Conservation (phyloP, 768 basidiomycete genomes). For the Suillus americanus region DNA sequence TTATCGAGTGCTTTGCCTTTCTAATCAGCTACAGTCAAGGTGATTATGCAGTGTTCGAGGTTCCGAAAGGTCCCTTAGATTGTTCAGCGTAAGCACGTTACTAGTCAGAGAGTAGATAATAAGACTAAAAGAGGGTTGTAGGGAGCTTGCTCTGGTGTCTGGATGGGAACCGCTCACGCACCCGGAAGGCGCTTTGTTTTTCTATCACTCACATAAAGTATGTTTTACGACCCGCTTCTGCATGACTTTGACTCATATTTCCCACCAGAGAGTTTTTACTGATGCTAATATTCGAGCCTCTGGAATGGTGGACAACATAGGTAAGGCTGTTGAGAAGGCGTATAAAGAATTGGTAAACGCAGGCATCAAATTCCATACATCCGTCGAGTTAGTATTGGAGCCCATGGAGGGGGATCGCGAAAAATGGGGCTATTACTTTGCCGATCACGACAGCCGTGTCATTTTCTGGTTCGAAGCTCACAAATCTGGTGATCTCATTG, state of each 20-base stretch:
- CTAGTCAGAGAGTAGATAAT: background rate
- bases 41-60: background rate
- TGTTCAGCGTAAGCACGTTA: slow-evolving; percentile 1
- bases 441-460: background rate
- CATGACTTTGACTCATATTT: background rate
- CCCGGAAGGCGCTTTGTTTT: background rate
- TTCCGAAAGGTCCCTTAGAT: background rate
- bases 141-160: background rate
- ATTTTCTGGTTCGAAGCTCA: background rate
- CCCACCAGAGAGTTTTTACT: background rate
- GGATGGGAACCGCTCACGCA: background rate
- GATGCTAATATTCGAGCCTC: background rate
- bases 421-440: slow-evolving; percentile 1
- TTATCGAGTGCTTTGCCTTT: background rate
- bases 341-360: background rate
- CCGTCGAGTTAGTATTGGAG: background rate
- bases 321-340: background rate
- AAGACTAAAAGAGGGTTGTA: background rate
- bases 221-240: background rate
- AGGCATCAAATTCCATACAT: background rate
- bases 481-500: background rate
- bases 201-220: background rate
- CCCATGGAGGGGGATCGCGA: background rate
- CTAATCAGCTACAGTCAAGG: background rate
- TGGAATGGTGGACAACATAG: background rate